Conservation (phyloP, 2,329 filamentous ascomycete genomes). For the Leptographium flavum region DNA sequence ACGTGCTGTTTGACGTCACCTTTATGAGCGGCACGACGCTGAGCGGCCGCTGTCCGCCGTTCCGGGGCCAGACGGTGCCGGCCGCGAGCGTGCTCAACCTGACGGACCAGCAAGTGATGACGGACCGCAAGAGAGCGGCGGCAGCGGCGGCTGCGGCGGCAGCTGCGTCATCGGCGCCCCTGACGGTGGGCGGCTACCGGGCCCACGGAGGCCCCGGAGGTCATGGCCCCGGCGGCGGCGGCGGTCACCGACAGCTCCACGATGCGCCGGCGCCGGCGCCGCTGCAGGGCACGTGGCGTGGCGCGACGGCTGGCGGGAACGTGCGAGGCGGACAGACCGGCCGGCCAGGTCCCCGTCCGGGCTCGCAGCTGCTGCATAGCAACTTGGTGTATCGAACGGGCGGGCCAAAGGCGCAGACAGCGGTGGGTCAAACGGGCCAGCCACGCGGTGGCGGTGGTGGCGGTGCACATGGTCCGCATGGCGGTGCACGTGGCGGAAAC, state of each 20-base stretch:
- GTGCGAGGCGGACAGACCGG: conserved; percentile 9
- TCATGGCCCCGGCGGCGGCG: conserved; percentile 15
- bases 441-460: background rate
- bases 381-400: conserved; percentile 34
- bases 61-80: conserved; percentile 85
- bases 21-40: conserved; percentile 97
- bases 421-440: conserved; percentile 3
- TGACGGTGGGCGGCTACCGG: too few relatives aligned
- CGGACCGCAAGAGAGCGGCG: conserved; percentile 44
- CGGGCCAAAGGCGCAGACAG: conserved; percentile 10
- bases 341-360: conserved; percentile 13
- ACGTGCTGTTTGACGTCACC: conserved; percentile 83
- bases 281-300: conserved; percentile 42
- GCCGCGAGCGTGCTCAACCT: conserved; percentile 82
- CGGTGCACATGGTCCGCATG: background rate
- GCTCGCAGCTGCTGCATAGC: conserved; percentile 31
- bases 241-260: conserved; percentile 34
- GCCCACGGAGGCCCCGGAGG: too few relatives aligned
- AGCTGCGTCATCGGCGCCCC: background rate
- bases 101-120: conserved; percentile 66
- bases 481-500: conserved; percentile 9
- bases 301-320: conserved; percentile 29
- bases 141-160: conserved; percentile 23
- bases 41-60: conserved; percentile 77
- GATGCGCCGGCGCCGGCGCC: conserved; percentile 41